Evolutionary conservation across 148 eudicot genomes (phyloP), one percentile per base, ranked within the genome.

Genomic region (Cornus controversa): DNA sequence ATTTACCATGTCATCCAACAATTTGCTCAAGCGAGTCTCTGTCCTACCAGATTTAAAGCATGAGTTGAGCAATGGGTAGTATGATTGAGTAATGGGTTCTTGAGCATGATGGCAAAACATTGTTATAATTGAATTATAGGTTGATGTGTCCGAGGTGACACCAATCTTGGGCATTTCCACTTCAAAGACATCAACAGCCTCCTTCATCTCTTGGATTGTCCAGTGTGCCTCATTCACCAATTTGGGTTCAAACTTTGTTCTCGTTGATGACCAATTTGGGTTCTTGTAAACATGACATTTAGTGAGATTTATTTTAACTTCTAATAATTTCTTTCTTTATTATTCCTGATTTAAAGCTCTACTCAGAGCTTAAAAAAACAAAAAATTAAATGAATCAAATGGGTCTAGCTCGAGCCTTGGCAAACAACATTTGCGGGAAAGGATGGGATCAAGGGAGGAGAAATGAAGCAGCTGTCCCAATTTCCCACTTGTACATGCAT

Each of bases 131-230:
- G n/a, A n/a, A n/a, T n/a, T n/a, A n/a, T n/a, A n/a, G n/a, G 97
- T 95, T 15, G 91, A 90, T n/a, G 92, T 86, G 82, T 82, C 90
- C 5, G 96, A 91, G 45, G 74, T 23, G 67, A 90, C 79, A 65
- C 86, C 87, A 58, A 69, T 75, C 29, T 80, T 77, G 10, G 92
- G 91, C 92, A 95, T 91, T 78, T 90, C 93, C 73, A 84, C 77
- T 82, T 85, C 82, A 69, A 91, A 93, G 60, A 91, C 86, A 75
- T 79, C 69, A 71, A 83, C 45, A 27, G 93, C 98, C 71, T 93
- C 93, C 73, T 87, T 95, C 99, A 95, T 95, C 79, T 95, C 97
- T 80, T 95, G 89, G 76, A 95, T 88, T 5, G 96, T 93, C 98
- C 97, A 93, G 72, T 80, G 79, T 15, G 97, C 94, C 85, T 93